Evolutionary conservation across 202 grass and related monocot species (phyloP).

Genomic region (Cymbopogon flexuosus): DNA sequence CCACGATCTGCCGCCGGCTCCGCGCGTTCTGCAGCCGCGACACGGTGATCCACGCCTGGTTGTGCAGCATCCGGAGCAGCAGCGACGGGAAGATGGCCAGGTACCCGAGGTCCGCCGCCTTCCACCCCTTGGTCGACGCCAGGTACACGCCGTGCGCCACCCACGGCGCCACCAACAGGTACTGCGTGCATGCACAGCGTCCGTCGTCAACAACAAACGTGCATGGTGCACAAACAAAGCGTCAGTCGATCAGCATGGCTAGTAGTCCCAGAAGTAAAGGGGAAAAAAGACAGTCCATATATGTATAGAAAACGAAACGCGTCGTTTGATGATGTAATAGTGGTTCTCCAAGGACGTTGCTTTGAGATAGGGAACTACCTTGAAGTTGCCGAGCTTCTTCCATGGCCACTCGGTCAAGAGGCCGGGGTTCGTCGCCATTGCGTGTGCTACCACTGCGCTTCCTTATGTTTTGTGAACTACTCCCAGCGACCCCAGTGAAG

Average conservation of each 20-base stretch:
- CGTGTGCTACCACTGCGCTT: neutral
- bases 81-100: slow-evolving; percentile 44
- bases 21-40: slow-evolving; percentile 76
- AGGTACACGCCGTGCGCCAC: slow-evolving; percentile 43
- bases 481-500: neutral
- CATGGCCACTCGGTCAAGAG: slow-evolving; percentile 86
- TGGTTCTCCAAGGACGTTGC: too few species aligned
- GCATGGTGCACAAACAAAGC: neutral
- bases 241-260: too few species aligned
- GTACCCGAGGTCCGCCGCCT: slow-evolving; percentile 34
- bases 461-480: neutral
- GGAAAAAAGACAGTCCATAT: too few species aligned
- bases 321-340: too few species aligned
- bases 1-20: slow-evolving; percentile 58
- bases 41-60: slow-evolving; percentile 73
- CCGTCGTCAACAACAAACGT: neutral
- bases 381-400: slow-evolving; percentile 86
- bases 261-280: too few species aligned
- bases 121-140: slow-evolving; percentile 47
- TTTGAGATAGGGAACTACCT: slow-evolving; percentile 38
- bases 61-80: slow-evolving; percentile 53
- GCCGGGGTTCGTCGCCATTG: slow-evolving; percentile 84
- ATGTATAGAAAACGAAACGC: too few species aligned
- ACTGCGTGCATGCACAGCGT: slow-evolving; percentile 28
- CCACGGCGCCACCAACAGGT: slow-evolving; percentile 72